Evolutionary conservation across 129 eudicot species (phyloP), one percentile per base, ranked within the genome.

Genomic region (Scalesia atractyloides): DNA sequence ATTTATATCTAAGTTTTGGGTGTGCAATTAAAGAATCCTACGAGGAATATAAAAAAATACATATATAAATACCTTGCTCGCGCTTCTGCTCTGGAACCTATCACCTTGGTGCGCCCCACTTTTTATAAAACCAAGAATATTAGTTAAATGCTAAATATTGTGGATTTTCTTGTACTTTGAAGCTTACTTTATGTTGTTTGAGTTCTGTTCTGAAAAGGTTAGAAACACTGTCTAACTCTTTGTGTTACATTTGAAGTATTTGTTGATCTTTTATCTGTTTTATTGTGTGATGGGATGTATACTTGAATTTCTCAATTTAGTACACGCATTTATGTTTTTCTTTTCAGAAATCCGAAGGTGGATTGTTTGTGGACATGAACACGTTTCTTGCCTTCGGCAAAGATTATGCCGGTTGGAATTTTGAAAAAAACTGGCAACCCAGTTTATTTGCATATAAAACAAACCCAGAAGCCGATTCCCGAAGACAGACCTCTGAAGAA

Each of bases 371-470:
- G 49, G 98, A 94, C 74, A 87, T 94, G 97, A 85, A 73, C 78
- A 79, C 98, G 3, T 94, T 94, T 74, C 97, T 94, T 57, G 98
- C 98, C 52, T 94, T 89, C 46, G 98, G 97, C 43, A 90, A 84
- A 83, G 98, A 90, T 73, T 87, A 69, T 50, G 97, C 87, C 33
- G 80, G 59, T 36, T 94, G 98, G 98, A 94, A 94, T 75, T 90
- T 84, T 72, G 91, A 86, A 82, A 94, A 94, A 94, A 82, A 85
- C 87, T 44, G 92, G 92, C 47, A 84, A 88, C 62, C 89, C 98
- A 2, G 97, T 94, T 67, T 94, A 94, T 74, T 69, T 94, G 77
- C 97, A 84, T 66, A 90, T 94, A 2, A 87, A 89, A 84, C 96
- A 88, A 79, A 94, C 90, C 15, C 76, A 79, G 75, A 94, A 94